A percentile compares a stretch with the other conserved stretches of the same genome.
Evolutionary conservation across 306 rosid genomes (phyloP).

Genomic region (Dicorynia guianensis): DNA sequence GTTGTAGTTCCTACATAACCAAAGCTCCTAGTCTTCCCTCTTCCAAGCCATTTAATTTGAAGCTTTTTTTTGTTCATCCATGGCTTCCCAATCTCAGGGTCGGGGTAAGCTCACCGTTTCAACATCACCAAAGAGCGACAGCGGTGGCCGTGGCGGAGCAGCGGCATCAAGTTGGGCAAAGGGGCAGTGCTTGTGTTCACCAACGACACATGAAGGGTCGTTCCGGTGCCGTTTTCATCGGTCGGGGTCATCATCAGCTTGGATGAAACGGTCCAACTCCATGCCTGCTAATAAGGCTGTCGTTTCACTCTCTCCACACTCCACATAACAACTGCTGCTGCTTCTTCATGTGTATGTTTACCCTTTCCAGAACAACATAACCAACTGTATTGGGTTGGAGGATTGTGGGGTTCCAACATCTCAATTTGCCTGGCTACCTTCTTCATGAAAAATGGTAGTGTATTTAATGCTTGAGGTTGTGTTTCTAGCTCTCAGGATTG

Average conservation of each 20-base stretch:
- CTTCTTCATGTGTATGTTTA: neutral
- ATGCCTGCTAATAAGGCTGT: slow-evolving; percentile 50
- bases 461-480: neutral
- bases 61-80: slow-evolving; percentile 31
- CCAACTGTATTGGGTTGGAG: neutral
- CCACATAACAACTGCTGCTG: neutral
- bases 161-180: slow-evolving; percentile 42
- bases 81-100: slow-evolving; percentile 56
- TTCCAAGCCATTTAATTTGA: neutral
- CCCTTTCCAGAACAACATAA: neutral
- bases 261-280: slow-evolving; percentile 71
- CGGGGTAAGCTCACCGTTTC: slow-evolving; percentile 49
- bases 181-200: slow-evolving; percentile 87
- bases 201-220: slow-evolving; percentile 88
- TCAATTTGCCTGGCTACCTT: neutral
- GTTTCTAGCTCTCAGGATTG: neutral
- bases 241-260: slow-evolving; percentile 57
- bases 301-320: slow-evolving; percentile 37
- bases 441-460: neutral
- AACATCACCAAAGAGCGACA: slow-evolving; percentile 60
- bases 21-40: neutral
- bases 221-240: slow-evolving; percentile 89
- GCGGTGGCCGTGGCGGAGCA: slow-evolving; percentile 32
- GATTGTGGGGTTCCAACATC: too few relatives aligned
- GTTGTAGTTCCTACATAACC: neutral